These are phyloP conservation scores for Lactarius vividus DNA, from an alignment of 768 basidiomycete genomes.

Conservation along the genomic window DNA sequence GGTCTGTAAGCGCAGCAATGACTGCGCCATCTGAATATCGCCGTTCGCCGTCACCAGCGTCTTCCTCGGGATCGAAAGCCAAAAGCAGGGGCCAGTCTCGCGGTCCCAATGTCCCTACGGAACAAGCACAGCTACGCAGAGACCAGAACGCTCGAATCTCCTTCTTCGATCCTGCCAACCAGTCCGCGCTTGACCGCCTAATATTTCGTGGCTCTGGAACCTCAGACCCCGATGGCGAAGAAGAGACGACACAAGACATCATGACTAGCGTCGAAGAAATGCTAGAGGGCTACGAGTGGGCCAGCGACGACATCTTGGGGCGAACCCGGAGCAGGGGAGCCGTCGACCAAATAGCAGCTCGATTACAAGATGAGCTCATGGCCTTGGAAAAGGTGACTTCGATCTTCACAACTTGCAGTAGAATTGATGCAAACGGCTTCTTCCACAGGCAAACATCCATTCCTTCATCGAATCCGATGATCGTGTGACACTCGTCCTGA, in stretches of 20 bases:
- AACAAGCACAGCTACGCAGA: conserved; percentile 44
- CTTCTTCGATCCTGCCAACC: conserved; percentile 79
- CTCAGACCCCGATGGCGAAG: conserved; percentile 41
- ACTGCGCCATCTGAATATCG: conserved; percentile 2
- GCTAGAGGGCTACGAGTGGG: conserved; percentile 98
- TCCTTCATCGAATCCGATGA: conserved; percentile 97
- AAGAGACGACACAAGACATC: conserved; percentile 76
- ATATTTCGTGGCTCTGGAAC: conserved; percentile 42
- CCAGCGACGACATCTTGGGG: conserved; percentile 71
- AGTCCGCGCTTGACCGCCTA: conserved; percentile 67
- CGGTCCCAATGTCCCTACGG: conserved; percentile 24
- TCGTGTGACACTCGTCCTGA: conserved; percentile 79
- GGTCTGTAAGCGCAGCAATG: conserved; percentile 1
- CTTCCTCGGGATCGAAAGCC: conserved; percentile 9
- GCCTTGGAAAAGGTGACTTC: conserved; percentile 84
- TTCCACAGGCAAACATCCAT: conserved; percentile 84
- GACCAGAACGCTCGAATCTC: conserved; percentile 74
- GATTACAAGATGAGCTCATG: conserved; percentile 83
- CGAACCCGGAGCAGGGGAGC: conserved; percentile 65
- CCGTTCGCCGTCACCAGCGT: conserved; percentile 22
- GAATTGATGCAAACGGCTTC: not conserved
- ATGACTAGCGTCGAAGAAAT: conserved; percentile 95
- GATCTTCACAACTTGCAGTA: not conserved
- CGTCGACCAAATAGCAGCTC: conserved; percentile 88
- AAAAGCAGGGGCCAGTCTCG: conserved; percentile 4